A percentile compares a stretch with the other conserved stretches of the same genome.
phyloP scores from a whole-genome alignment of 192 early-diverging fungal species.

The Geranomyces michiganensis region DNA sequence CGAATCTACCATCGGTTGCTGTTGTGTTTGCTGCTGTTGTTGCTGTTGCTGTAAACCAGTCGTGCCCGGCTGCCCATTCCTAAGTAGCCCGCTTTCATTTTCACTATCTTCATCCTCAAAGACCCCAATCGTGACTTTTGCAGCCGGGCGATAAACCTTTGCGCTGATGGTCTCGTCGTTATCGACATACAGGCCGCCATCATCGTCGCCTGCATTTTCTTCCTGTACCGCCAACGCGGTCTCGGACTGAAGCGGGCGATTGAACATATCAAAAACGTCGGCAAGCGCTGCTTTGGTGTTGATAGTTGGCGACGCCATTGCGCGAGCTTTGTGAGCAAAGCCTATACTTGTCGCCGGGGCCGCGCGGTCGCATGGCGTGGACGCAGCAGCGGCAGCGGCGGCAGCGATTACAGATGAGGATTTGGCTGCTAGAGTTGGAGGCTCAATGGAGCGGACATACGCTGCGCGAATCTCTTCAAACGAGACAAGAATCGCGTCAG shows the following conservation, averaged over 20 bases:
- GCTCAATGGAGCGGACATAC: background rate
- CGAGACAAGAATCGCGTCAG: background rate
- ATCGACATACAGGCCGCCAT: constrained; percentile 41
- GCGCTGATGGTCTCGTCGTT: constrained; percentile 58
- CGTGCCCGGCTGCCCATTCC: background rate
- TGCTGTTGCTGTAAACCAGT: background rate
- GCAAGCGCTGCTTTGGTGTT: constrained; percentile 57
- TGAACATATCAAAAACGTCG: constrained; percentile 58
- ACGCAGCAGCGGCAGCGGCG: background rate
- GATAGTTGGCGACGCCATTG: constrained; percentile 50
- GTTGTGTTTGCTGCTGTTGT: background rate
- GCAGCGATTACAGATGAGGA: background rate
- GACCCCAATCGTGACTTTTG: constrained; percentile 32
- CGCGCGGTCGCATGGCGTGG: background rate
- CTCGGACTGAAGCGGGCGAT: constrained; percentile 31
- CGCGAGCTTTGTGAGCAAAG: background rate
- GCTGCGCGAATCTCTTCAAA: constrained; percentile 22
- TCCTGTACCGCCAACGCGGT: background rate
- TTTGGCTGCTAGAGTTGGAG: background rate
- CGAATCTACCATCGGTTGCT: background rate
- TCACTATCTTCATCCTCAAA: constrained; percentile 40
- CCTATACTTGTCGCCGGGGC: background rate
- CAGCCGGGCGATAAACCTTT: constrained; percentile 39
- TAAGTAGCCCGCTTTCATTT: background rate
- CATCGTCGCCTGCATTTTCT: background rate